Base-by-base conservation (phyloP, 1,139 yeast species). In the Saccharomyces hybrid region DNA sequence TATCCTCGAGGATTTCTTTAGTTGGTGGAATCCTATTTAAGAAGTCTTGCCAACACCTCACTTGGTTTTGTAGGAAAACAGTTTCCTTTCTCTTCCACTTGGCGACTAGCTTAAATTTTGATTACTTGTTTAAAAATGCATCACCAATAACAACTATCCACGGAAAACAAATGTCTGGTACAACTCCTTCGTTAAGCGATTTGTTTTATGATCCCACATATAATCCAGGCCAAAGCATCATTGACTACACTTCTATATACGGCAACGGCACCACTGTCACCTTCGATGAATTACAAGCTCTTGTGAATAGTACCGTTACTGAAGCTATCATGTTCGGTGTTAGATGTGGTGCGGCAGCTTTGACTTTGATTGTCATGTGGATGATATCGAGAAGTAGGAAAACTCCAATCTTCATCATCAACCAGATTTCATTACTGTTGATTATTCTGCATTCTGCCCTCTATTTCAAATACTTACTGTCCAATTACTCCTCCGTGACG, bases 391-490 rank as follows among this genome's bases (percentile, higher is more conserved):
- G 73, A 47, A 77, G 76, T 55, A 80, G 75, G 61, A 77, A 71
- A 46, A 80, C 90, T 0, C 87, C 90, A 4, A 80, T 89, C 34
- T 90, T 88, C 66, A 69, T 83, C 25, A 71, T 88, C 53, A 89
- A 90, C 69, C 83, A 82, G 64, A 53, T 74, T 2, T 80, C 87
- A 20, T 74, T 90, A 53, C 53, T 80, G 2, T 66, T 81, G 4
- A 71, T 84, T 47, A 69, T 84, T 5, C 56, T 88, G 11, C 85
- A 84, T 55, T 80, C 88, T 1, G 75, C 77, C 5, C 71, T 87
- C n/a, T 83, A 76, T 68, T 64, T 84, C 31, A 75, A 71, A 16
- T 82, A 81, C 59, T 67, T 83, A 29, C 64, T 77, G 41, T 81
- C 85, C 4, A 76, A 83, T 0, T 80, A 79, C 60, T 72, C 79